These are phyloP conservation scores for Clohesyomyces aquaticus DNA, from an alignment of 495 filamentous ascomycete genomes.

Conservation along the genomic window DNA sequence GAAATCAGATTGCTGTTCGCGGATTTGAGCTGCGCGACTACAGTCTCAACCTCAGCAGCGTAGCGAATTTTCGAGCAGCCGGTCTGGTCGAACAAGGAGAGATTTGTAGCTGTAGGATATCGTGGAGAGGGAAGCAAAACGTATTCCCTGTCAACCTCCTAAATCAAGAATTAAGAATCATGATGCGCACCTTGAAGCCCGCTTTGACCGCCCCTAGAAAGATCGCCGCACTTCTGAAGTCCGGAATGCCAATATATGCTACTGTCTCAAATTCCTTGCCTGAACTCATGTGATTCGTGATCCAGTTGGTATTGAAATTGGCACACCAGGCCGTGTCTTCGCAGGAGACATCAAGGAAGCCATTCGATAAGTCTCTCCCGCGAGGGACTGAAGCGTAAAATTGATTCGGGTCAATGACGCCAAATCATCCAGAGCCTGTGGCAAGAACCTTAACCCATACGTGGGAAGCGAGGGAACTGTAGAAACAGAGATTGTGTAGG, in stretches of 20 bases:
- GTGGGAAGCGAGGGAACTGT: no score
- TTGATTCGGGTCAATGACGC: constrained; percentile 5
- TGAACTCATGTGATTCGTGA: neutral
- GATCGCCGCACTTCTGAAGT: constrained; percentile 21
- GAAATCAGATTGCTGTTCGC: neutral
- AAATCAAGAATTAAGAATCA: neutral
- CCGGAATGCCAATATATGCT: constrained; percentile 28
- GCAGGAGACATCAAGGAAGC: constrained; percentile 23
- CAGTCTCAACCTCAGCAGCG: constrained; percentile 13
- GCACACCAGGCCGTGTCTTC: constrained; percentile 23
- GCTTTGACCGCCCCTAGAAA: constrained; percentile 29
- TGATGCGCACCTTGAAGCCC: constrained; percentile 27
- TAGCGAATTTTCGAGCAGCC: constrained; percentile 22
- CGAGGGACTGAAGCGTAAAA: constrained; percentile 15
- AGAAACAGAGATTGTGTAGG: no score
- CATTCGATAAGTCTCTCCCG: constrained; percentile 6
- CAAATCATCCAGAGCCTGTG: constrained; percentile 18
- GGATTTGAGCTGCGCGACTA: neutral
- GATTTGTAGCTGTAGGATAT: constrained; percentile 20
- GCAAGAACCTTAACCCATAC: constrained; percentile 14
- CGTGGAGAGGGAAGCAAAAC: constrained; percentile 31
- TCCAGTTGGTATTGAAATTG: constrained; percentile 25
- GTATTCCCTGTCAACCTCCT: neutral
- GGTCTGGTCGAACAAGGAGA: constrained; percentile 31
- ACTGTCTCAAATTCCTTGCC: constrained; percentile 19